Base-by-base conservation (phyloP, 2,329 filamentous ascomycete species). In the Calonectria montana region DNA sequence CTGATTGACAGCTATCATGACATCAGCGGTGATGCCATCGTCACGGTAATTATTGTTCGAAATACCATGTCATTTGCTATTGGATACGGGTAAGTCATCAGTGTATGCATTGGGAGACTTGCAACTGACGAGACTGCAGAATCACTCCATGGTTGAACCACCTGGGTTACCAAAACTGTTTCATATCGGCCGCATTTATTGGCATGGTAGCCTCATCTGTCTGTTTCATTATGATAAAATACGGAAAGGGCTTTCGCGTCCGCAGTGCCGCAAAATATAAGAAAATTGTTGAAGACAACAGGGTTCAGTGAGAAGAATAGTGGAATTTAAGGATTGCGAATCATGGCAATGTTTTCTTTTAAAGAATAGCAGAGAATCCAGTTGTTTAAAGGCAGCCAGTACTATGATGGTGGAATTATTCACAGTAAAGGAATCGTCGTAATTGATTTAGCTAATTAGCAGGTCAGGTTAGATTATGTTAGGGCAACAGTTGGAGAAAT, bases 151-250 rank as follows among this genome's bases (percentile, higher is more conserved):
- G 86, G 86, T 76, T 87, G 2, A 82, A 79, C 6, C 76, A 82
- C 6, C 76, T 85, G 61, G 86, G 86, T 0, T 81, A 83, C 31
- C 83, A 86, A 48, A 86, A 86, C 68, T 84, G 84, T 5, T 87
- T 83, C 64, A 76, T 87, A 47, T 82, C 85, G 13, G 79, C 82
- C 3, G 86, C 84, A 0, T 85, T 86, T 10, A 71, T 86, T 70
- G 82, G 80, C 0, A 72, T 86, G 67, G 82, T 80, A 6, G 82
- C 84, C 57, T 81, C 84, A 25, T 76, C 84, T 35, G 83, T 82
- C 16, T 83, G 85, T 75, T 79, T 89, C 13, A 55, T 85, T 1
- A 85, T 90, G 75, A 84, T 89, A 13, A 86, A 83, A 74, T 89
- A 81, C 70, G 88, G 88, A 1, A 83, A 83, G 73, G 43, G 25